Base-by-base conservation (phyloP, 306 rosid genomes). In the Delonix regia region DNA sequence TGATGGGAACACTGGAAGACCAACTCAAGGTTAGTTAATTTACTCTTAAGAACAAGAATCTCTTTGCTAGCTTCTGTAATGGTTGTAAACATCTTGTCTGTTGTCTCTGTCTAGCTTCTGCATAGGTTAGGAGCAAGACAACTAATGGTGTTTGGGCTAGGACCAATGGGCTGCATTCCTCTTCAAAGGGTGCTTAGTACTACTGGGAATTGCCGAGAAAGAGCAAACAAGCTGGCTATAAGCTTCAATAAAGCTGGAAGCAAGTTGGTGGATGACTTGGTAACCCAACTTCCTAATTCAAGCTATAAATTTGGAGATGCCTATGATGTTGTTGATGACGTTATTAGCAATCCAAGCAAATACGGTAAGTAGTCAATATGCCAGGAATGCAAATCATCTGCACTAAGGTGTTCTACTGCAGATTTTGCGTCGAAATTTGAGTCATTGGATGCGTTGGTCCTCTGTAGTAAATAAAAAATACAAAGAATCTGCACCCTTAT, bases 71-170 rank as follows among this genome's bases (percentile, higher is more conserved):
- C 6, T 13, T 22, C 7, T 49, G 3, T 24, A 59, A 4, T 24
- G 33, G 61, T 10, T 52, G 49, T 13, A 67, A n/a, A 5, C 3
- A 55, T 44, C 45, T 1, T 21, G 1, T 49, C 22, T 73, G 33
- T 41, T 77, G 64, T 68, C 65, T 41, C 0, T 65, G 81, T 73
- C n/a, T 25, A 95, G 99, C 4, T 87, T n/a, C 87, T 95, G 85
- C 89, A 95, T 65, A 36, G 89, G 12, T 79, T 85, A 79, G 99
- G 99, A 41, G 99, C 90, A 80, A 85, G 98, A 84, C 65, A 93
- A 83, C 73, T 95, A 73, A 86, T 88, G 85, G 97, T 91, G 77
- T 66, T 66, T 41, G 71, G 71, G 18, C 21, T 66, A 34, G 71
- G 71, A 66, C 52, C 71, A 11, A 66, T 66, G 71, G 71, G 52